phyloP scores from a whole-genome alignment of 192 early-diverging fungal species.

The Entomortierella parvispora region DNA sequence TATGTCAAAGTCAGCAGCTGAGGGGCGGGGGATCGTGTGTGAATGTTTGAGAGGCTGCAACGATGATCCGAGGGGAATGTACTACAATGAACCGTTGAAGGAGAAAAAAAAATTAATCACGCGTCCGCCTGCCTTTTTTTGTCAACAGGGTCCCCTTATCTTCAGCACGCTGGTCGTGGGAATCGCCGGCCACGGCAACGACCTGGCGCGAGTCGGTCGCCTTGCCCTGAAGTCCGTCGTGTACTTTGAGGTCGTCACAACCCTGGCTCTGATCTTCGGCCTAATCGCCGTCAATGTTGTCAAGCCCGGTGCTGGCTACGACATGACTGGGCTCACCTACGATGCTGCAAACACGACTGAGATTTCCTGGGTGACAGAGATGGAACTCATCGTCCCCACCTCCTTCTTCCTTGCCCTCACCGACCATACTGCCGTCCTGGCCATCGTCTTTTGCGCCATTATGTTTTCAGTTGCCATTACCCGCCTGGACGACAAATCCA shows the following conservation, averaged over 20 bases:
- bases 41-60: neutral
- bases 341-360: neutral
- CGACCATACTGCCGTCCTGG: conserved; percentile 51
- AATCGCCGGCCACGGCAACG: conserved; percentile 79
- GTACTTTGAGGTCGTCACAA: conserved; percentile 75
- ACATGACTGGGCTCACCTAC: conserved; percentile 16
- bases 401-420: conserved; percentile 67
- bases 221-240: conserved; percentile 74
- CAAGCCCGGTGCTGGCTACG: conserved; percentile 69
- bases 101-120: too few species aligned
- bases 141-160: conserved; percentile 65
- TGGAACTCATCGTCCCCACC: conserved; percentile 68
- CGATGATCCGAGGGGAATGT: neutral
- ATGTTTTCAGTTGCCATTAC: conserved; percentile 73
- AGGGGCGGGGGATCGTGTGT: neutral
- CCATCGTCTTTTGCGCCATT: conserved; percentile 70
- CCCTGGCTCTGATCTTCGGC: conserved; percentile 72
- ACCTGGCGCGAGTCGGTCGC: conserved; percentile 66
- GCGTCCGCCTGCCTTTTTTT: neutral
- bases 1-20: conserved; percentile 14
- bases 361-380: conserved; percentile 65
- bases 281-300: conserved; percentile 69
- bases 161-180: conserved; percentile 78
- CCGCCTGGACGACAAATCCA: conserved; percentile 50
- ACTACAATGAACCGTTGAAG: too few species aligned